Base-by-base conservation (phyloP, 2,329 filamentous ascomycete genomes). In the Aspergillus neoniger region DNA sequence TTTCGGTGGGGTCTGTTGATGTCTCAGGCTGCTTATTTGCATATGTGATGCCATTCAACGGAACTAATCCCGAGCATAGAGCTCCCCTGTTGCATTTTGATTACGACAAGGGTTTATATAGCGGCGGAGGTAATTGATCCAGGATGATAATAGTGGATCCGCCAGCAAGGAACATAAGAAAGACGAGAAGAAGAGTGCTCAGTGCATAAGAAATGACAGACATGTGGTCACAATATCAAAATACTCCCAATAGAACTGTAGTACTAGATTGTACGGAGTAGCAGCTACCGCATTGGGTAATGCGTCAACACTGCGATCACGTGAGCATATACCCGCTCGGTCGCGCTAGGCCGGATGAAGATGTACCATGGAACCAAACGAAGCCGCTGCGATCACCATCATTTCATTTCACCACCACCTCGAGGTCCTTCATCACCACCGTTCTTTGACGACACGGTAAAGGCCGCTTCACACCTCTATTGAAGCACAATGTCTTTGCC, bases 401-500 rank as follows among this genome's bases (percentile, higher is more conserved):
- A 44, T 39, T 19, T 52, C 47, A 44, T 17, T 60, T 53, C 43
- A n/a, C 12, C 52, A 19, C 23, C 36, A 32, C 23, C 15, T 19
- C 25, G 52, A 21, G 19, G 19, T 25, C 21, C 28, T 30, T 23
- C n/a, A 10, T 36, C n/a, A 5, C 53, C 25, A n/a, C 19, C 19
- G 19, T 23, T 19, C 41, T 44, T 44, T 21, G 12, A 23, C 41
- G 10, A 23, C 41, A 44, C 41, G 5, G 19, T 23, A 5, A 19
- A 44, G 19, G 6, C 57, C 6, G 23, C 30, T 47, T 36, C 8
- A 15, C 19, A 17, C 3, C 19, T 12, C 21, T 53, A 28, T 10
- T 36, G 28, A 5, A 23, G 21, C 49, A 58, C 21, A 6, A 83
- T 83, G 80, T 59, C 80, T 28, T 67, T 80, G 41, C 79, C 80